Evolutionary conservation across 148 eudicot genomes (phyloP).

Genomic region (Rhododendron henanense): DNA sequence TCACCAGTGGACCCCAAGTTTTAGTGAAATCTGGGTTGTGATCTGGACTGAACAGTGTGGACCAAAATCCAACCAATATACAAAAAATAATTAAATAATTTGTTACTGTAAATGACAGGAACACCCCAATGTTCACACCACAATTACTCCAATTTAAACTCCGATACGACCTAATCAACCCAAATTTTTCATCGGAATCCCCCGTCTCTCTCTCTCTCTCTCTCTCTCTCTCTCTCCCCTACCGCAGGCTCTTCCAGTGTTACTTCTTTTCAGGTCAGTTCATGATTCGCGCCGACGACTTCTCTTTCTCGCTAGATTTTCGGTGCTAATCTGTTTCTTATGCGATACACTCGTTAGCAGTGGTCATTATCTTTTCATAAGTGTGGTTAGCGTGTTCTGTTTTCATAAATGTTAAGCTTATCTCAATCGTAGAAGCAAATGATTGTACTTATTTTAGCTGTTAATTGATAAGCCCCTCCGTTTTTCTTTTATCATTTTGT

Average conservation of each 20-base stretch:
- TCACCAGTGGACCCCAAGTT: no score
- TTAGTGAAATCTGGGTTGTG: no score
- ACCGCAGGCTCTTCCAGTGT: neutral
- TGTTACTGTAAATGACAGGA: no score
- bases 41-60: no score
- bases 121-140: no score
- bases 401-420: neutral
- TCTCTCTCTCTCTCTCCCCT: neutral
- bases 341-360: neutral
- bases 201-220: constrained; percentile 9
- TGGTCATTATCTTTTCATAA: neutral
- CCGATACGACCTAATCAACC: constrained; percentile 15
- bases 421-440: neutral
- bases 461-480: neutral
- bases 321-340: neutral
- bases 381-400: neutral
- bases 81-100: no score
- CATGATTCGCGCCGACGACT: neutral
- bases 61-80: no score
- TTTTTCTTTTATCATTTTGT: neutral
- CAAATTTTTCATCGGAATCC: constrained; percentile 18
- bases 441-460: neutral
- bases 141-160: neutral
- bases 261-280: neutral
- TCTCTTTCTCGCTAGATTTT: neutral